Conservation (phyloP, 2,329 filamentous ascomycete species). For the Cercospora citrullina region DNA sequence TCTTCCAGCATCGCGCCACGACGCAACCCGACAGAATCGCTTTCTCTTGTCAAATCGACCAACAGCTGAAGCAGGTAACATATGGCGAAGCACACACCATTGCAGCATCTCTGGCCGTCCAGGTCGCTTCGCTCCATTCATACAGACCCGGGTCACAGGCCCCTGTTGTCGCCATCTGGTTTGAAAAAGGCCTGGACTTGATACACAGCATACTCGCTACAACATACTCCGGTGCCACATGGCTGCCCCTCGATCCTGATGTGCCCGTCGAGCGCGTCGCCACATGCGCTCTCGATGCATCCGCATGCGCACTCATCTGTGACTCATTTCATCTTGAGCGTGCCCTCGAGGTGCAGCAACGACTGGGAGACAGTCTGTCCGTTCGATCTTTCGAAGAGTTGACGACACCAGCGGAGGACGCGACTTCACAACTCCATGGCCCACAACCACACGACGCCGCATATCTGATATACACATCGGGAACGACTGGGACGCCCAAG, state of each 20-base stretch:
- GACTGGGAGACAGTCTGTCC: constrained; percentile 12
- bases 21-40: constrained; percentile 21
- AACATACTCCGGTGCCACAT: constrained; percentile 32
- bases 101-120: constrained; percentile 22
- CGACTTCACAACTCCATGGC: background rate
- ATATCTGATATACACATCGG: constrained; percentile 36
- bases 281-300: constrained; percentile 24
- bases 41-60: constrained; percentile 24
- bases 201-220: constrained; percentile 29
- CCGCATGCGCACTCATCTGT: constrained; percentile 23
- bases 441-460: constrained; percentile 26
- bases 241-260: constrained; percentile 31
- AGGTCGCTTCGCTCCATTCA: constrained; percentile 13
- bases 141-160: background rate
- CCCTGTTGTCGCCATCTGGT: constrained; percentile 28
- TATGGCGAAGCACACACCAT: constrained; percentile 25
- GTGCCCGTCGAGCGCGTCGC: constrained; percentile 29
- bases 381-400: constrained; percentile 21
- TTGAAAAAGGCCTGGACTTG: constrained; percentile 29
- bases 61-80: constrained; percentile 23
- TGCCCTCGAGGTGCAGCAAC: constrained; percentile 20
- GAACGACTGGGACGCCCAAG: constrained; percentile 34
- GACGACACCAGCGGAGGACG: background rate
- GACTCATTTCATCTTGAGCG: constrained; percentile 24
- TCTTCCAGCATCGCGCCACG: constrained; percentile 24